phyloP scores from a whole-genome alignment of 208 protist species.

The Crithidia mellificae region DNA sequence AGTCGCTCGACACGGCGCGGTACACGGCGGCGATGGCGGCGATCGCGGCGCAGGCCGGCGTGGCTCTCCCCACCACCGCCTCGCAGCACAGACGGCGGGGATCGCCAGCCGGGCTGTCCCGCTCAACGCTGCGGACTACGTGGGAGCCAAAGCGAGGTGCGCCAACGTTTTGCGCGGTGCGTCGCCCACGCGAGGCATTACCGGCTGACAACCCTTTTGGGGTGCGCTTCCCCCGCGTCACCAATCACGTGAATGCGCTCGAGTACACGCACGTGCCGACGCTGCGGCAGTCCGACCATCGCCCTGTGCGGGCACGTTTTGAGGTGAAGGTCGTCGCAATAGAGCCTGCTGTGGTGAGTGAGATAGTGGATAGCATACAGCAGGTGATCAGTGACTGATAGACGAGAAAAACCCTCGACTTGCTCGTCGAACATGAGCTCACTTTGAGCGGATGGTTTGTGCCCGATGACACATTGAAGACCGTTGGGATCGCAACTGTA shows the following conservation, averaged over 20 bases:
- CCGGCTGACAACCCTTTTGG: constrained; percentile 11
- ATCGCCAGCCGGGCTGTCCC: neutral
- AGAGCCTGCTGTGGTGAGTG: constrained; percentile 37
- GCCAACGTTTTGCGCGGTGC: constrained; percentile 38
- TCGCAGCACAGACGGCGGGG: neutral
- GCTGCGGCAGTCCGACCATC: constrained; percentile 72
- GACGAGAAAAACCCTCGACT: neutral
- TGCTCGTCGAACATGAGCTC: neutral
- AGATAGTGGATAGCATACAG: constrained; percentile 30
- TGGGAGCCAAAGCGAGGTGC: constrained; percentile 30
- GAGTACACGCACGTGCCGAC: constrained; percentile 49
- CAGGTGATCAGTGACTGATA: constrained; percentile 1
- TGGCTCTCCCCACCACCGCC: neutral
- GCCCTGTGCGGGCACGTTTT: constrained; percentile 72
- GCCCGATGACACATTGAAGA: too few relatives aligned
- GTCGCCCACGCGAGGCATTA: constrained; percentile 9
- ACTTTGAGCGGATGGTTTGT: too few relatives aligned
- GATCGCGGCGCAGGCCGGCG: constrained; percentile 8
- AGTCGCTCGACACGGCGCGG: neutral
- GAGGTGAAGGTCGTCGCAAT: constrained; percentile 59
- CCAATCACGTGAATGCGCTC: constrained; percentile 47
- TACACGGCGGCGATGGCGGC: constrained; percentile 10
- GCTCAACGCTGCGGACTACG: constrained; percentile 10
- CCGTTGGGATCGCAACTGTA: too few relatives aligned
- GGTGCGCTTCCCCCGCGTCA: constrained; percentile 51